A percentile compares a stretch with the other conserved stretches of the same genome.
phyloP scores from a whole-genome alignment of 441 rosid species.

The Kokia cookei region DNA sequence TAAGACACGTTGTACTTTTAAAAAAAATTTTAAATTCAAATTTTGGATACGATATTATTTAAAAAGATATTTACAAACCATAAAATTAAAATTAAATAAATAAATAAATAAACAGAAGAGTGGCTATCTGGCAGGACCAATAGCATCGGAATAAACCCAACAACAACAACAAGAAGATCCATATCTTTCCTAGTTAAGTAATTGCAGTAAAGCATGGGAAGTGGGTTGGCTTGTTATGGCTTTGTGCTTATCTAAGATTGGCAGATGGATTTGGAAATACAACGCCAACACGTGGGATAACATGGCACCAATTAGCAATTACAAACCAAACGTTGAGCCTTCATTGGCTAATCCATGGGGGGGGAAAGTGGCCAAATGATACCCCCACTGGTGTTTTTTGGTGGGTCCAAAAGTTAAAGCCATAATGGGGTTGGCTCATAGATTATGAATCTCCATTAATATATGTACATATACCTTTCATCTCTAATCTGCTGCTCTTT shows the following conservation, averaged over 20 bases:
- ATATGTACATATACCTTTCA: background rate
- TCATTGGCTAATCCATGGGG: conserved; percentile 6
- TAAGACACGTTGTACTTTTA: too few relatives aligned
- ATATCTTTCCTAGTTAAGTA: background rate
- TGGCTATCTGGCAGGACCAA: background rate
- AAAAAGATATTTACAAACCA: too few relatives aligned
- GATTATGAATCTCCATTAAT: background rate
- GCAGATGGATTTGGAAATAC: background rate
- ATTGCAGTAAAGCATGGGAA: background rate
- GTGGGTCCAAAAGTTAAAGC: conserved; percentile 8
- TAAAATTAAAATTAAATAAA: too few relatives aligned
- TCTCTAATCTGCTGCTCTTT: background rate
- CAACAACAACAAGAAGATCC: background rate
- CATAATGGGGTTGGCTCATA: conserved; percentile 1
- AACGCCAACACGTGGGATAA: conserved; percentile 15
- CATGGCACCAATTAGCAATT: background rate
- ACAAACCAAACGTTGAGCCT: background rate
- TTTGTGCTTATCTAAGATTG: background rate
- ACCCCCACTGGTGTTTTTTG: background rate
- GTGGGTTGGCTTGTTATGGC: background rate
- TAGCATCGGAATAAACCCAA: background rate
- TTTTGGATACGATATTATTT: too few relatives aligned
- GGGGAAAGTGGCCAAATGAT: background rate
- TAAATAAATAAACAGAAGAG: background rate
- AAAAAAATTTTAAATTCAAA: too few relatives aligned